These are phyloP conservation scores for Mycena citricolor DNA, from an alignment of 1,284 basidiomycete species.

Conservation along the genomic window DNA sequence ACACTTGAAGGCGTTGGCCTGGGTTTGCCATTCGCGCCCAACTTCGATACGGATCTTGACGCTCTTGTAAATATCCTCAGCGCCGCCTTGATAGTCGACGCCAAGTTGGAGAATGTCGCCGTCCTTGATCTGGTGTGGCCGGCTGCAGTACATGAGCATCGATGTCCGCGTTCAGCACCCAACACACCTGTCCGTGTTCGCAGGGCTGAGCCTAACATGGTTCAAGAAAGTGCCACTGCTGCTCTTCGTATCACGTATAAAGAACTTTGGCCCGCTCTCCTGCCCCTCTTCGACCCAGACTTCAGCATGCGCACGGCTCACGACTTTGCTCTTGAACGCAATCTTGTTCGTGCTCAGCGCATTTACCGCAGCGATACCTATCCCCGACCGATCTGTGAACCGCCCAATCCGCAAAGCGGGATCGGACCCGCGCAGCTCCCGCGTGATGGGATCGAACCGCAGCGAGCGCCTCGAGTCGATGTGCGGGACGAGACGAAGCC, in stretches of 20 bases:
- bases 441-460: slow-evolving; percentile 89
- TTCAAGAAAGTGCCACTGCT: slow-evolving; percentile 96
- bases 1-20: slow-evolving; percentile 93
- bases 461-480: slow-evolving; percentile 89
- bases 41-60: slow-evolving; percentile 96
- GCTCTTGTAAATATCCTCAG: slow-evolving; percentile 96
- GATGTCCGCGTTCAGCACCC: background rate
- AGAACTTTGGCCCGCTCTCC: slow-evolving; percentile 54
- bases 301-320: slow-evolving; percentile 92
- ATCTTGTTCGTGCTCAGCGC: slow-evolving; percentile 79
- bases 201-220: slow-evolving; percentile 85
- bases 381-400: slow-evolving; percentile 84
- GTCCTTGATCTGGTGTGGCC: slow-evolving; percentile 83
- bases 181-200: slow-evolving; percentile 62
- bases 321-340: slow-evolving; percentile 96
- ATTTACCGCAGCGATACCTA: slow-evolving; percentile 66
- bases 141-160: slow-evolving; percentile 18
- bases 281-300: slow-evolving; percentile 75
- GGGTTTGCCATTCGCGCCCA: slow-evolving; percentile 86
- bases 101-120: slow-evolving; percentile 96
- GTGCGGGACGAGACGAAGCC: slow-evolving; percentile 89
- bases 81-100: slow-evolving; percentile 97
- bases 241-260: slow-evolving; percentile 88
- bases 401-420: slow-evolving; percentile 83
- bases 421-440: slow-evolving; percentile 75